Base-by-base conservation (phyloP, 1,284 basidiomycete species). In the Apiotrichum laibachii region DNA sequence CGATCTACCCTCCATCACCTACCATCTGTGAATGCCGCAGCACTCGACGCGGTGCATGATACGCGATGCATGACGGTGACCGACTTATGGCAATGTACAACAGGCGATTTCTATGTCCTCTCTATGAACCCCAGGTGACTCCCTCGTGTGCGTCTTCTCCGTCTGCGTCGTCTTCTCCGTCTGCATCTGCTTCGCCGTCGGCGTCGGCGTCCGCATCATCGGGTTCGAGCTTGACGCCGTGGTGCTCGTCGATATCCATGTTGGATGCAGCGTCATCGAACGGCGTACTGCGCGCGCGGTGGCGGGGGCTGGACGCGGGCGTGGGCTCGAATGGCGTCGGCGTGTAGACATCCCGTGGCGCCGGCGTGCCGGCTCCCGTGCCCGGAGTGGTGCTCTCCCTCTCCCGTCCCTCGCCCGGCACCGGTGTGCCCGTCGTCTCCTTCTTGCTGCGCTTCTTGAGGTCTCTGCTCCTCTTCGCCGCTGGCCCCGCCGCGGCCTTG, bases 381-480 rank as follows among this genome's bases (percentile, higher is more conserved):
- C 26, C 26, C 40, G 40, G 40, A 15, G 40, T 42, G 40, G 40
- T 15, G 16, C 16, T 42, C 40, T 42, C 16, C 43, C 19, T 45
- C 43, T 10, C 19, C 18, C 48, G 8, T 40, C 42, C 5, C 47
- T 15, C 16, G 16, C 16, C 47, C 33, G 31, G 40, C 26, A 40
- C 47, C 40, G 47, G 40, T n/a, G 54, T 55, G 31, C 16, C 51
- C 33, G 42, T 42, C 40, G 39, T 44, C 9, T 21, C 35, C 54
- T 50, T 55, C 35, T 55, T 55, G 26, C 26, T 31, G 15, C 47
- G 46, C 54, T 44, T 43, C 53, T 43, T 42, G 44, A 43, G 33
- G 19, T 37, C 26, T 31, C n/a, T 37, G 8, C 26, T 39, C n/a
- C 21, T 21, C 46, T 39, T 53, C 6, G 40, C 3, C 34, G 35